Percentiles rank a stretch among this genome's conserved stretches.
Evolutionary conservation across 305 asterid genomes (phyloP).

Genomic region (Fraxinus dipetala): DNA sequence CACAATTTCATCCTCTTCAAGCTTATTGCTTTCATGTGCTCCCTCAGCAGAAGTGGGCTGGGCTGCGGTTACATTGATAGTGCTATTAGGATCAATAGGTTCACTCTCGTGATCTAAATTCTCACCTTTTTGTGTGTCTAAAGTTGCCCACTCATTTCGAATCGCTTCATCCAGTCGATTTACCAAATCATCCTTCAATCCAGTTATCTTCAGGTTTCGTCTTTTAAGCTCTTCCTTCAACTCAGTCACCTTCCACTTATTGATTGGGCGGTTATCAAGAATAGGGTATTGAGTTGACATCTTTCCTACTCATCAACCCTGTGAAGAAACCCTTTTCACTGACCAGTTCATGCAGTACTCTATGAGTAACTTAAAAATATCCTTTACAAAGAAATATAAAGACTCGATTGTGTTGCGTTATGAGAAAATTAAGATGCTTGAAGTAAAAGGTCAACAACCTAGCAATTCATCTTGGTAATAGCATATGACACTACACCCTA

Average conservation of each 20-base stretch:
- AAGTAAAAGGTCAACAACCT: background rate
- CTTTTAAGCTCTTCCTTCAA: constrained; percentile 85
- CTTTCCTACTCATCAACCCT: constrained; percentile 13
- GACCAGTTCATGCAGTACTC: background rate
- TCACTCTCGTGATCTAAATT: constrained; percentile 26
- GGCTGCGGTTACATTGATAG: background rate
- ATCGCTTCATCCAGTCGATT: constrained; percentile 75
- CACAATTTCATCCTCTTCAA: constrained; percentile 2
- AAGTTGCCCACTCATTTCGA: constrained; percentile 37
- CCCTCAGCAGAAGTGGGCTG: constrained; percentile 2
- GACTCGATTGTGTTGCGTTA: background rate
- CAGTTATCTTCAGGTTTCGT: constrained; percentile 64
- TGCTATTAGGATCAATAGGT: constrained; percentile 22
- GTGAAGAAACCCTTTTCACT: background rate
- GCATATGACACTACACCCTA: background rate
- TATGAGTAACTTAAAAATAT: background rate
- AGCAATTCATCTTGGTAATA: background rate
- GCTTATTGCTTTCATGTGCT: constrained; percentile 4
- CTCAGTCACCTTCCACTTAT: constrained; percentile 91
- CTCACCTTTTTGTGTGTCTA: background rate
- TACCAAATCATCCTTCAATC: constrained; percentile 74
- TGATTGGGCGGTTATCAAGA: constrained; percentile 62
- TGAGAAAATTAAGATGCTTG: background rate
- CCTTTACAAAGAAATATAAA: background rate
- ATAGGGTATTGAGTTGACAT: constrained; percentile 74